These are phyloP conservation scores for Eutypella sp. DNA, from an alignment of 2,329 filamentous ascomycete species.

Conservation along the genomic window DNA sequence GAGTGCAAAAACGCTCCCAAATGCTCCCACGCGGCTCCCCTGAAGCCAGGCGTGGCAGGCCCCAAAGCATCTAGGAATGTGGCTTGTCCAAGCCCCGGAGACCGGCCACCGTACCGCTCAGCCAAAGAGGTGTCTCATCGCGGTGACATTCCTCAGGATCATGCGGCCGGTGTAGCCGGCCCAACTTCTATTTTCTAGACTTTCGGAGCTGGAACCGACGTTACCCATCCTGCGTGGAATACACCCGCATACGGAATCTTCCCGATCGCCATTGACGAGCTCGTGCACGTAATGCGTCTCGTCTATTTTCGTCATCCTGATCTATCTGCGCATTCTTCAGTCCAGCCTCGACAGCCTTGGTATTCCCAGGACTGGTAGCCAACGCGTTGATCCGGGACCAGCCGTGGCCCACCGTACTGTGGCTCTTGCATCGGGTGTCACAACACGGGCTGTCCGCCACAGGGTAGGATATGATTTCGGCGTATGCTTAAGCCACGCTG, in stretches of 20 bases:
- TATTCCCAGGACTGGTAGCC: conserved; percentile 50
- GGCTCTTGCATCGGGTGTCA: conserved; percentile 31
- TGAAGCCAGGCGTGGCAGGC: conserved; percentile 39
- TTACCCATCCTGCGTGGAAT: conserved; percentile 56
- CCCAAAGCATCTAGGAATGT: conserved; percentile 66
- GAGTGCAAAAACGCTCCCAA: conserved; percentile 68
- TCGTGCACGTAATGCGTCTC: conserved; percentile 54
- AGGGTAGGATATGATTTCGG: conserved; percentile 47
- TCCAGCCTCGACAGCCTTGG: conserved; percentile 54
- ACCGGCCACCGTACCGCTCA: conserved; percentile 51
- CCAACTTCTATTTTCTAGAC: conserved; percentile 53
- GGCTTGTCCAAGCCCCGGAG: conserved; percentile 55
- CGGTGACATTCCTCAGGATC: conserved; percentile 51
- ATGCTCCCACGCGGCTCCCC: conserved; percentile 38
- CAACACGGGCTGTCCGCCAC: conserved; percentile 24
- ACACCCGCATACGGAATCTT: conserved; percentile 40
- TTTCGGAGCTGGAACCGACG: conserved; percentile 53
- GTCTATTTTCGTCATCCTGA: conserved; percentile 60
- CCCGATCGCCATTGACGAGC: conserved; percentile 50
- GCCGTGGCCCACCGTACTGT: conserved; percentile 56
- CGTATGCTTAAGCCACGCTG: conserved; percentile 54
- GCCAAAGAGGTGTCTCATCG: conserved; percentile 63
- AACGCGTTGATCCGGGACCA: conserved; percentile 51
- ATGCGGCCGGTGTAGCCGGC: conserved; percentile 51
- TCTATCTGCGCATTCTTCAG: conserved; percentile 56